phyloP scores from a whole-genome alignment of 352 stramenopile genomes.

The Globisporangium spiculum region DNA sequence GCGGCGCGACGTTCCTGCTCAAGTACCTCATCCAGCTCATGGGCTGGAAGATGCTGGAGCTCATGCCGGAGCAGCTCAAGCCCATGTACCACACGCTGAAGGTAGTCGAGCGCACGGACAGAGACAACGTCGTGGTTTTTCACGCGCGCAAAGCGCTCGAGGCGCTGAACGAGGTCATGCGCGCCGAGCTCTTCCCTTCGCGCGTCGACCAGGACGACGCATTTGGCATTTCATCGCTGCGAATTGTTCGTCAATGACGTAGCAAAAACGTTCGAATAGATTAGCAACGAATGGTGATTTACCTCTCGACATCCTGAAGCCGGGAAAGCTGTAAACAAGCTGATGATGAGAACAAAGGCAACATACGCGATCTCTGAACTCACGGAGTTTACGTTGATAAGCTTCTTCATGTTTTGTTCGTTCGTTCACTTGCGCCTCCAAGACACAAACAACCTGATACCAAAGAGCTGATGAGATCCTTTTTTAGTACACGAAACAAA shows the following conservation, averaged over 20 bases:
- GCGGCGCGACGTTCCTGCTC: constrained; percentile 74
- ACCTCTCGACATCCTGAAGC: neutral
- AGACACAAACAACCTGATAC: neutral
- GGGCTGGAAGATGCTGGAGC: constrained; percentile 70
- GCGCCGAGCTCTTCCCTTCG: constrained; percentile 62
- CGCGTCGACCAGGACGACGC: constrained; percentile 33
- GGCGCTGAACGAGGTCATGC: constrained; percentile 66
- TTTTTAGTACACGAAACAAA: neutral
- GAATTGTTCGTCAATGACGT: constrained; percentile 37
- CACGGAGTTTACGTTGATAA: neutral
- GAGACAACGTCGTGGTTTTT: constrained; percentile 61
- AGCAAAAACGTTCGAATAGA: neutral
- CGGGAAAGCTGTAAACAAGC: neutral
- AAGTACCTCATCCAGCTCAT: constrained; percentile 75
- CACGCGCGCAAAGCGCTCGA: constrained; percentile 55
- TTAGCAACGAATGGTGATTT: neutral
- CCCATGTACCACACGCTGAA: constrained; percentile 79
- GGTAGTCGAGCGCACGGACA: constrained; percentile 56
- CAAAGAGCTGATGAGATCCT: neutral
- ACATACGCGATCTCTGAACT: neutral
- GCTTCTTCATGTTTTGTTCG: neutral
- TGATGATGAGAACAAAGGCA: neutral
- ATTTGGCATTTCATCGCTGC: constrained; percentile 42
- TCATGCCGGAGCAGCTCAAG: constrained; percentile 68
- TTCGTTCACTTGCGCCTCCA: neutral